Evolutionary conservation across 2,329 filamentous ascomycete species (phyloP), one percentile per base, ranked within the genome.

Genomic region (Ophiocordyceps robertsii): DNA sequence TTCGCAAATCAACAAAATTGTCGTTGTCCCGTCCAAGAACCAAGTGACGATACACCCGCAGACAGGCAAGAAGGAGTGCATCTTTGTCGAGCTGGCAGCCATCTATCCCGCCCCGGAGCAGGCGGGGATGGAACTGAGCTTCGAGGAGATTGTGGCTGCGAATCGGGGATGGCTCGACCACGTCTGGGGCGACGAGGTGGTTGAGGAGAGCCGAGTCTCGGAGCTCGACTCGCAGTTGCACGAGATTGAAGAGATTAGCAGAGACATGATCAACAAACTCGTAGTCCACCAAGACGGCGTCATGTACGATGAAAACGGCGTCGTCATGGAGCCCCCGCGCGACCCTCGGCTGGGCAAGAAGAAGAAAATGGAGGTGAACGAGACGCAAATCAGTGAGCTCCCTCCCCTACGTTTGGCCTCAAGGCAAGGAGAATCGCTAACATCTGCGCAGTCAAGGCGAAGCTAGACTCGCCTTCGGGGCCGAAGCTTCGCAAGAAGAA

Each of bases 81-180:
- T 95, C 29, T 90, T 85, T 64, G 88, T 94, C 57, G 80, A 94
- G 55, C 70, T 96, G 41, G 80, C 88, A 58, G 78, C 80, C 29
- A 73, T 96, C 30, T 96, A 96, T 55, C 89, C 88, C 9, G 81
- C 82, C 33, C 75, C 77, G 19, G 75, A 82, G 38, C 74, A 84
- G 46, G 72, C 78, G 1, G 77, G 76, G 3, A 78, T 78, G 29
- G 90, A 95, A 61, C 73, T 84, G 47, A 90, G 85, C 55, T 94
- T 96, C 56, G 92, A 98, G 58, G 92, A 98, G 63, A 66, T 98
- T 19, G 79, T 88, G 64, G 90, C 90, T 29, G 73, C 72, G 36
- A 77, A 77, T 50, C 75, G 84, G 44, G 90, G 90, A 1, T 80
- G 79, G 67, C 63, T 84, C 30, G 65, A 75, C 48, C 67, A 68